A percentile compares a stretch with the other conserved stretches of the same genome.
phyloP scores from a whole-genome alignment of 2,329 filamentous ascomycete species.

The Fusarium nurragi region DNA sequence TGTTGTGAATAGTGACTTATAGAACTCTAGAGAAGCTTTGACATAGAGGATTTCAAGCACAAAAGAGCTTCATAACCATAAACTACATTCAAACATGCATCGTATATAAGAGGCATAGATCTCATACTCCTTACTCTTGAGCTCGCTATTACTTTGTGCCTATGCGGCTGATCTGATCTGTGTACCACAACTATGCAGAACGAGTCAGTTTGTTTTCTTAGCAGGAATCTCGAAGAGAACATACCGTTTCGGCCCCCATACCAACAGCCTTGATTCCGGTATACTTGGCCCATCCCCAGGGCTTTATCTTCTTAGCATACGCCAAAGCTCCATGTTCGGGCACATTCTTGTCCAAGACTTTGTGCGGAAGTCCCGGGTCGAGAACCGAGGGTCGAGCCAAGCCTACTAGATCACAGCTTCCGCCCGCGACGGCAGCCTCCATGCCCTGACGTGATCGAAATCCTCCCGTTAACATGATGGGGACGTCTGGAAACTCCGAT shows the following conservation, averaged over 20 bases:
- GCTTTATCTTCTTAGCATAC: background rate
- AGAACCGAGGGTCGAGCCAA: background rate
- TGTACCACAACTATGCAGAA: background rate
- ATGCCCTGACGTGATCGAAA: background rate
- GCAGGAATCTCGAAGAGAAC: background rate
- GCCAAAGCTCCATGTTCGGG: background rate
- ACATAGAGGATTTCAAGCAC: too few relatives aligned
- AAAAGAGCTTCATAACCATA: too few relatives aligned
- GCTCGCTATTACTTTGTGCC: background rate
- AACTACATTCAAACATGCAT: too few relatives aligned
- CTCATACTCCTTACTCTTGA: too few relatives aligned
- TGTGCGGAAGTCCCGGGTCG: background rate
- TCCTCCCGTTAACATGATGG: background rate
- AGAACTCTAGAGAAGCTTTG: too few relatives aligned
- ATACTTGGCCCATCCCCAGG: background rate
- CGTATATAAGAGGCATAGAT: too few relatives aligned
- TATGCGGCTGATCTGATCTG: background rate
- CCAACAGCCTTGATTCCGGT: background rate
- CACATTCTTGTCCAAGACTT: background rate
- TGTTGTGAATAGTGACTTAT: too few relatives aligned
- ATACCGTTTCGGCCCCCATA: conserved; percentile 3
- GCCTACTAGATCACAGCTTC: background rate
- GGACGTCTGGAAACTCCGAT: background rate
- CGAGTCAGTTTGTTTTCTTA: background rate
- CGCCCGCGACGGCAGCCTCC: background rate